These are phyloP conservation scores for Colletotrichum siamense DNA, from an alignment of 2,329 filamentous ascomycete genomes.

Conservation along the genomic window DNA sequence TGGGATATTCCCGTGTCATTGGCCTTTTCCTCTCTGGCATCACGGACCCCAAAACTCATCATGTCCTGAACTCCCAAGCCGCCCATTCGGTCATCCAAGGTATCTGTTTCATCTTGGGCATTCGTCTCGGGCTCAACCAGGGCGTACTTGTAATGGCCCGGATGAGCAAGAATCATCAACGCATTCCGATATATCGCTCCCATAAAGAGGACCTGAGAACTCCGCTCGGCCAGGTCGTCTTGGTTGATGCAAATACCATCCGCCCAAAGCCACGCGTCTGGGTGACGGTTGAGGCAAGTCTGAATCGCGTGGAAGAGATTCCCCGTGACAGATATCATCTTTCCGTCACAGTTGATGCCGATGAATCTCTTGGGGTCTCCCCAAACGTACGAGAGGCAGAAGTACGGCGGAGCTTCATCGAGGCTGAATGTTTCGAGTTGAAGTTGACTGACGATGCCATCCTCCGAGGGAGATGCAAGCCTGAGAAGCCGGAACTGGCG, in stretches of 20 bases:
- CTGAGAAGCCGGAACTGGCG: not conserved
- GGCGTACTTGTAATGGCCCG: not conserved
- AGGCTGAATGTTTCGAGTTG: not conserved
- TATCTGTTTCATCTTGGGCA: not conserved
- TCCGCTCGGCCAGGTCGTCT: not conserved
- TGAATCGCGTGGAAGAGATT: slow-evolving; percentile 1
- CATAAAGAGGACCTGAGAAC: not conserved
- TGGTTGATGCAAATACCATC: slow-evolving; percentile 14
- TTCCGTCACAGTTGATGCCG: not conserved
- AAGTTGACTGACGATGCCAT: not conserved
- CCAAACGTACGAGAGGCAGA: slow-evolving; percentile 13
- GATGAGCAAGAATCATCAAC: not conserved
- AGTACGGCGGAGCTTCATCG: not conserved
- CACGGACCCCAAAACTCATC: not conserved
- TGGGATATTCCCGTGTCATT: not conserved
- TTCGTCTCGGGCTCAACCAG: not conserved
- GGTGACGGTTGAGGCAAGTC: not conserved
- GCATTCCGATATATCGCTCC: not conserved
- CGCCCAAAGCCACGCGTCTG: not conserved
- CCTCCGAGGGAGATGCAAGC: not conserved
- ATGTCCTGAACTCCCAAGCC: not conserved
- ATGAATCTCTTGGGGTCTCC: not conserved
- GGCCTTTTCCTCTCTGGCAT: not conserved
- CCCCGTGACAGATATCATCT: not conserved
- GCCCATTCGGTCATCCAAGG: not conserved